These are phyloP conservation scores for Camellia lanceoleosa DNA, from an alignment of 148 eudicot species.

Conservation along the genomic window DNA sequence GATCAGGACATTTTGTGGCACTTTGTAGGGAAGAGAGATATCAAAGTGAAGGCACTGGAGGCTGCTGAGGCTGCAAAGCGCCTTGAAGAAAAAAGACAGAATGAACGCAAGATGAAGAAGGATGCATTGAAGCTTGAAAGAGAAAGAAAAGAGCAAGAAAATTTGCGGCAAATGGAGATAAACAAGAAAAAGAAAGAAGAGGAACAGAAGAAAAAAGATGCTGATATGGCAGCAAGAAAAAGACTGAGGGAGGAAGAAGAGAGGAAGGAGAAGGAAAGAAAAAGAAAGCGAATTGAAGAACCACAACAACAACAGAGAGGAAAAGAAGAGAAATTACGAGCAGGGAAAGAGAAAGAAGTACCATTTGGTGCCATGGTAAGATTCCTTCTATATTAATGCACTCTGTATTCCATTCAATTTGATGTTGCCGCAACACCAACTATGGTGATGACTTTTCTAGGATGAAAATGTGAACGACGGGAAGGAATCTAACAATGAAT, in stretches of 20 bases:
- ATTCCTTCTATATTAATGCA: slow-evolving; percentile 8
- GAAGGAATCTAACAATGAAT: slow-evolving; percentile 30
- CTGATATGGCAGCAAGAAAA: slow-evolving; percentile 63
- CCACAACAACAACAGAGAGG: slow-evolving; percentile 50
- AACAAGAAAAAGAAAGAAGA: slow-evolving; percentile 64
- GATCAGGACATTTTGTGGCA: slow-evolving; percentile 17
- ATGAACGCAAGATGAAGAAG: slow-evolving; percentile 77
- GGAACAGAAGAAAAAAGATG: slow-evolving; percentile 66
- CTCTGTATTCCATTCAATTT: not conserved
- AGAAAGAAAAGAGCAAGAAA: slow-evolving; percentile 69
- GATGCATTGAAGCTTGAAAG: slow-evolving; percentile 78
- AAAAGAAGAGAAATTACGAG: slow-evolving; percentile 49
- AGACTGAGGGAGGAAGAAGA: slow-evolving; percentile 87
- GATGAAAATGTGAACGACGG: slow-evolving; percentile 32
- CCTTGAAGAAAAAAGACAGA: slow-evolving; percentile 61
- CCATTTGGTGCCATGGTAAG: slow-evolving; percentile 36
- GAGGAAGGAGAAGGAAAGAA: slow-evolving; percentile 69
- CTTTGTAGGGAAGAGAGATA: slow-evolving; percentile 70
- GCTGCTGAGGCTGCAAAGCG: slow-evolving; percentile 88
- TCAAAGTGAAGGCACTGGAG: slow-evolving; percentile 86
- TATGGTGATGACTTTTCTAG: slow-evolving; percentile 29
- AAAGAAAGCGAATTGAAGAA: slow-evolving; percentile 67
- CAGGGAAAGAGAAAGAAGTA: slow-evolving; percentile 45
- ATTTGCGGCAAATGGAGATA: slow-evolving; percentile 58
- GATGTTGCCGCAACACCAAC: slow-evolving; percentile 22